Conservation (phyloP, 2,329 filamentous ascomycete species). For the Penicillium paneum region DNA sequence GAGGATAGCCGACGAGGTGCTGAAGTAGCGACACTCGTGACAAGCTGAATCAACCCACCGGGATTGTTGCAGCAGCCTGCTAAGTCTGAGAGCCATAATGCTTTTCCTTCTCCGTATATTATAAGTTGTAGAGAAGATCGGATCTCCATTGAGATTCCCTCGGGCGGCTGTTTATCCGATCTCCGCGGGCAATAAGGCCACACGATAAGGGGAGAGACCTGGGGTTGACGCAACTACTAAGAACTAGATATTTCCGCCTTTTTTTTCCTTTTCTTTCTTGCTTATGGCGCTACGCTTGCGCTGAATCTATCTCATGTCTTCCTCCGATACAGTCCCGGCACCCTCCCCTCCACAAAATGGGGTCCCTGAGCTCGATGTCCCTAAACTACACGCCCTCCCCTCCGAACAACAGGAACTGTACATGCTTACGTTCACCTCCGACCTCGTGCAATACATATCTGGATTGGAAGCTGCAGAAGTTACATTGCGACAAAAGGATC, state of each 20-base stretch:
- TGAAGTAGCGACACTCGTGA: constrained; percentile 46
- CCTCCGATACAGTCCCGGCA: constrained; percentile 33
- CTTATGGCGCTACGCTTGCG: constrained; percentile 13
- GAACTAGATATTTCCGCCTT: neutral
- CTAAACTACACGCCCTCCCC: constrained; percentile 83
- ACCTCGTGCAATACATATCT: constrained; percentile 74
- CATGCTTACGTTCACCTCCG: constrained; percentile 81
- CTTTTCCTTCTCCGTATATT: constrained; percentile 6
- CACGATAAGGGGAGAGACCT: constrained; percentile 21
- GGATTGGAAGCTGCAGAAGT: constrained; percentile 71
- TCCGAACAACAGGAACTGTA: constrained; percentile 95
- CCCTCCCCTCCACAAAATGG: constrained; percentile 37
- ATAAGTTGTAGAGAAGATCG: neutral
- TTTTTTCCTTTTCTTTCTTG: constrained; percentile 6
- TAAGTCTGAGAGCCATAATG: constrained; percentile 28
- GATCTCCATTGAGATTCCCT: neutral
- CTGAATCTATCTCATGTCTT: constrained; percentile 36
- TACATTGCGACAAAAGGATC: constrained; percentile 80
- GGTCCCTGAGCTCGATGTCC: constrained; percentile 71
- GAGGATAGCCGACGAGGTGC: constrained; percentile 43
- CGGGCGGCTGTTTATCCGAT: constrained; percentile 30
- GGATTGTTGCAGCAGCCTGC: constrained; percentile 19
- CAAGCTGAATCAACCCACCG: constrained; percentile 14
- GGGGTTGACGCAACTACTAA: constrained; percentile 11
- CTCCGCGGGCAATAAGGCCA: constrained; percentile 27